Base-by-base conservation (phyloP, 2,329 filamentous ascomycete genomes). In the Lanzia echinophila region DNA sequence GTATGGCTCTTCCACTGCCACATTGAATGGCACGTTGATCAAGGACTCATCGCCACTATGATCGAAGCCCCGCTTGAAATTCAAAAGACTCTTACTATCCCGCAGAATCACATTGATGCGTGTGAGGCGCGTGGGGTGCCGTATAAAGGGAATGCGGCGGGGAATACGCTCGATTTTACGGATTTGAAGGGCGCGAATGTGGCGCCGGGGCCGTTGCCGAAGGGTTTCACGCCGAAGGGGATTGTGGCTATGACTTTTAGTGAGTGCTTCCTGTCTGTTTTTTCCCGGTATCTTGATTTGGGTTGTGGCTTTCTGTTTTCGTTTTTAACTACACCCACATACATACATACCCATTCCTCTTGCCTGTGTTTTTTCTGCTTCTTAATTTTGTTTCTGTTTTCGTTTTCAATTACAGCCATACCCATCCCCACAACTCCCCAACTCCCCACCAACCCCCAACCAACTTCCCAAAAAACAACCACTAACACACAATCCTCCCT, bases 1-100 rank as follows among this genome's bases (percentile, higher is more conserved):
- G 73, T 87, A 20, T 87, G 83, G 83, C 68, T 87, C 3, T 87
- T 90, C 72, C 87, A 90, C 70, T 91, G 87, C 69, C 88, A 92
- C 67, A 85, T 91, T 50, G 86, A 88, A 65, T 92, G 86, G 86
- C 86, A 90, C 65, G 74, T 88, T 54, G 71, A 77, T 1, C 82
- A 81, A 3, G 86, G 86, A n/a, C 74, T 89, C 2, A 73, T 82
- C 3, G 78, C 82, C 22, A 83, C 81, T 1, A 78, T 88, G 59
- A 69, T 67, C 12, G 65, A 67, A 53, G 63, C 62, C n/a, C 65
- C 65, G 6, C 49, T 66, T 10, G 60, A 67, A 36, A 19, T 67
- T n/a, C 65, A 67, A 34, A 60, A 63, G 39, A 39, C 50, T 0
- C 61, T 86, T 34, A 72, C 70, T 0, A 79, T 95, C 19, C 87